These are phyloP conservation scores for Lactarius sp. DNA, from an alignment of 768 basidiomycete genomes.

Conservation along the genomic window DNA sequence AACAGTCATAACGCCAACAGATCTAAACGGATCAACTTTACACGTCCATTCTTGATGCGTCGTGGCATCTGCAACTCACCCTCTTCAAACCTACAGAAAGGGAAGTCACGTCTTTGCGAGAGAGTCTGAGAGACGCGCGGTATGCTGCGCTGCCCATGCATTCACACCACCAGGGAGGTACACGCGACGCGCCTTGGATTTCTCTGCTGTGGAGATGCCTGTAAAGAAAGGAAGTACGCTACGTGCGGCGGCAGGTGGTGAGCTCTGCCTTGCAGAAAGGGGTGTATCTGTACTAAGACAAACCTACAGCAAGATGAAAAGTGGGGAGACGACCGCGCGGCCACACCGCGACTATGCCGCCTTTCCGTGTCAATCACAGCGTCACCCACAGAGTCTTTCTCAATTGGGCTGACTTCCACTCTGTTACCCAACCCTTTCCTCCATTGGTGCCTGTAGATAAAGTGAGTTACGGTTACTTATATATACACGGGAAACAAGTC, in stretches of 20 bases:
- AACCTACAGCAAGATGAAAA: slow-evolving; percentile 56
- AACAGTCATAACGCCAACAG: no score
- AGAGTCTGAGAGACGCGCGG: slow-evolving; percentile 50
- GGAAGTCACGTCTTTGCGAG: slow-evolving; percentile 58
- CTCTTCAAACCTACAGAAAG: slow-evolving; percentile 51
- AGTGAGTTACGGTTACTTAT: no score
- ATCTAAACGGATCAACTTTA: no score
- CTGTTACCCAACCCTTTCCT: no score
- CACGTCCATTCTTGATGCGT: no score
- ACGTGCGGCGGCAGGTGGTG: slow-evolving; percentile 26
- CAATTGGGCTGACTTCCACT: no score
- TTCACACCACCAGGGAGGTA: slow-evolving; percentile 5
- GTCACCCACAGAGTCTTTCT: no score
- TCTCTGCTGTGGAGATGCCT: slow-evolving; percentile 66
- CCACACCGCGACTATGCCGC: slow-evolving; percentile 49
- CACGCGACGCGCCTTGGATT: slow-evolving; percentile 50
- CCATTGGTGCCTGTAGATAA: no score
- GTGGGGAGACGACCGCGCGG: slow-evolving; percentile 53
- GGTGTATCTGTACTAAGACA: neutral
- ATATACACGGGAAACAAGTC: no score
- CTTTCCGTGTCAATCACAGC: slow-evolving; percentile 17
- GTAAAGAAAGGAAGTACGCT: slow-evolving; percentile 62
- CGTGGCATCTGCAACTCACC: neutral
- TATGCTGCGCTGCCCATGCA: slow-evolving; percentile 46
- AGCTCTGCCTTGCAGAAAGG: no score